Conservation (phyloP, 768 basidiomycete species). For the Plicaturopsis crispa region DNA sequence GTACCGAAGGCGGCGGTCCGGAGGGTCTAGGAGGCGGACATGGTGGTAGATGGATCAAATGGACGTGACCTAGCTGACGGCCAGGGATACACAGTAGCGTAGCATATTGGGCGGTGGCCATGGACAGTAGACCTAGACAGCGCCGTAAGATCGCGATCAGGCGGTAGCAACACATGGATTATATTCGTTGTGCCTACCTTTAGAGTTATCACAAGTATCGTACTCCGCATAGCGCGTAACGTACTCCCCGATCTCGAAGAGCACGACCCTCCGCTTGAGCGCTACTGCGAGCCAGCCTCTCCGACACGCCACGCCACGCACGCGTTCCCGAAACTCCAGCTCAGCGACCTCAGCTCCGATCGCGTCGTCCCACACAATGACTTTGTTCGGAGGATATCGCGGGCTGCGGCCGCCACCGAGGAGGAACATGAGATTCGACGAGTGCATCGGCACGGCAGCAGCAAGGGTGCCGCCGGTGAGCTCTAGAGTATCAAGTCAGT, state of each 20-base stretch:
- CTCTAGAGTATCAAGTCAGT: slow-evolving; percentile 36
- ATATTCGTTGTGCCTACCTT: slow-evolving; percentile 40
- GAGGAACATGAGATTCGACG: slow-evolving; percentile 78
- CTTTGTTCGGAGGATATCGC: slow-evolving; percentile 87
- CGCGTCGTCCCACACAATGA: slow-evolving; percentile 83
- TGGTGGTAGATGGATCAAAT: slow-evolving; percentile 77
- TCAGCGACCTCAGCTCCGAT: slow-evolving; percentile 75
- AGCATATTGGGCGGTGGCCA: slow-evolving; percentile 71
- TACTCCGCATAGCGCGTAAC: slow-evolving; percentile 66
- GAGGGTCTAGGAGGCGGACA: slow-evolving; percentile 54
- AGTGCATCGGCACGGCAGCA: slow-evolving; percentile 71
- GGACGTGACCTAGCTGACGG: slow-evolving; percentile 82
- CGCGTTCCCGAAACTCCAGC: slow-evolving; percentile 81
- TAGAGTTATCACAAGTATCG: slow-evolving; percentile 83
- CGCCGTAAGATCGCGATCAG: slow-evolving; percentile 3
- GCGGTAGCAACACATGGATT: slow-evolving; percentile 2
- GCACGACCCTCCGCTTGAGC: slow-evolving; percentile 68
- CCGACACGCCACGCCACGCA: slow-evolving; percentile 72
- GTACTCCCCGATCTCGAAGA: slow-evolving; percentile 62
- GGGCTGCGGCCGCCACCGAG: slow-evolving; percentile 85
- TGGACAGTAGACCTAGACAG: slow-evolving; percentile 61
- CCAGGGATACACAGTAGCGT: slow-evolving; percentile 85
- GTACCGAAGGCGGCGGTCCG: slow-evolving; percentile 47
- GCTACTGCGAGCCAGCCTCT: slow-evolving; percentile 83
- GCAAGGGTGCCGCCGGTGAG: slow-evolving; percentile 72